Base-by-base conservation (phyloP, 2,329 filamentous ascomycete genomes). In the Fusarium austroafricanum region DNA sequence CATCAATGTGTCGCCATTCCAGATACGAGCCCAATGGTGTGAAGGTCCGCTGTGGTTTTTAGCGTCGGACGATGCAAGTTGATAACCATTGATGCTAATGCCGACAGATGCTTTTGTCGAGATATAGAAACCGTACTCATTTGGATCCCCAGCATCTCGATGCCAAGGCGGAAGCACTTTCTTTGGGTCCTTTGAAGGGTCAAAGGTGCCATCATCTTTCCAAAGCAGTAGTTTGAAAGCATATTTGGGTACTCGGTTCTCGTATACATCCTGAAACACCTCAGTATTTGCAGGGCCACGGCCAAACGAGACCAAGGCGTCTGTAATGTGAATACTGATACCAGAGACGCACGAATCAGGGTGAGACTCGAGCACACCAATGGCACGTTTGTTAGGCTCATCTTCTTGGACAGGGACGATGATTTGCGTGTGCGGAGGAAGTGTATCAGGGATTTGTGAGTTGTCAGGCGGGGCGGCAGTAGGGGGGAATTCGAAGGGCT, bases 161-260 rank as follows among this genome's bases (percentile, higher is more conserved):
- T 73, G 61, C 80, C 82, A 79, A 46, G 81, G 75, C 56, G 79
- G 81, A 83, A 89, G 57, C 85, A 83, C 67, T 86, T 87, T 51
- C 85, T 85, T 35, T 82, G 82, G 51, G 21, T 86, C 84, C 46
- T 83, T 84, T 47, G 82, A 82, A 10, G 86, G 83, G 58, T 92
- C 90, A 59, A 90, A 90, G 12, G 87, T 87, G 1, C 89, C 86
- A 46, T 87, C 87, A 1, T 89, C 85, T 55, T 87, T 89, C 85
- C 91, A 93, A 29, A 96, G 87, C 33, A 93, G 83, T 37, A 97
- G 82, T 72, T 92, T 90, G 71, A 97, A 88, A 1, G 92, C 93
- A 66, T 90, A 90, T 75, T 95, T 95, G 2, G 94, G 93, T 35
- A 98, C 88, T 17, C 89, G 90, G 3, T 83, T 85, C 68, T 97